Evolutionary conservation across 129 eudicot genomes (phyloP).

Genomic region (Centella asiatica): DNA sequence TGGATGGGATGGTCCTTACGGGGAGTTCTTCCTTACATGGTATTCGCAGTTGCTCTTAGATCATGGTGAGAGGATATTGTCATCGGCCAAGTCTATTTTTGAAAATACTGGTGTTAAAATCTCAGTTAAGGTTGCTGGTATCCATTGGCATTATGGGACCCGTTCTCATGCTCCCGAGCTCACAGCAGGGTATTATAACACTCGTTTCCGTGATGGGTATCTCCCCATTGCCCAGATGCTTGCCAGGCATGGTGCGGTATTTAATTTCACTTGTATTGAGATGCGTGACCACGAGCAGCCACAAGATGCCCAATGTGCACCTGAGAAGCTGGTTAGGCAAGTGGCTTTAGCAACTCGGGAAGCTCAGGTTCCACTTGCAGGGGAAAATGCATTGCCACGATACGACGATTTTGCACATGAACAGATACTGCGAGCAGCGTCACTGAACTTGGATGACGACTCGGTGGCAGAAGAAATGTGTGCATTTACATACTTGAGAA

Average conservation of each 20-base stretch:
- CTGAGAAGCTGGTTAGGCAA: slow-evolving; percentile 62
- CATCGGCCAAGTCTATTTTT: slow-evolving; percentile 39
- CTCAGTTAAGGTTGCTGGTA: slow-evolving; percentile 63
- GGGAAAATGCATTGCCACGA: slow-evolving; percentile 67
- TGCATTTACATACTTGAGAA: slow-evolving; percentile 88
- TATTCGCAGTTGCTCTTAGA: slow-evolving; percentile 79
- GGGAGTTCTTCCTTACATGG: slow-evolving; percentile 92
- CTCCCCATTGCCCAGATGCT: slow-evolving; percentile 64
- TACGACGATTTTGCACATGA: slow-evolving; percentile 64
- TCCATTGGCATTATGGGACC: slow-evolving; percentile 79
- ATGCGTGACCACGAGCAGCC: slow-evolving; percentile 83
- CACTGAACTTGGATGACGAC: slow-evolving; percentile 26
- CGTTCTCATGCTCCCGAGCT: slow-evolving; percentile 81
- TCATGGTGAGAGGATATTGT: slow-evolving; percentile 74
- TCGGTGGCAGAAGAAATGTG: slow-evolving; percentile 68
- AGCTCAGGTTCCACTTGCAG: slow-evolving; percentile 58
- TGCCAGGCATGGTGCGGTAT: slow-evolving; percentile 50
- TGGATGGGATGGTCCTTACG: slow-evolving; percentile 70
- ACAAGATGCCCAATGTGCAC: slow-evolving; percentile 55
- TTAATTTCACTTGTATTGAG: slow-evolving; percentile 75
- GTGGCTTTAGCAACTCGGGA: slow-evolving; percentile 48
- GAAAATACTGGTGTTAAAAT: slow-evolving; percentile 44
- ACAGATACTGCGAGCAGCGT: slow-evolving; percentile 45
- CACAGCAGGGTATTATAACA: slow-evolving; percentile 79
- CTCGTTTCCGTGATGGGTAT: slow-evolving; percentile 59